Percentiles rank a stretch among this genome's conserved stretches.
Evolutionary conservation across 805 yeast genomes (phyloP).

Genomic region (Hanseniaspora thailandica): DNA sequence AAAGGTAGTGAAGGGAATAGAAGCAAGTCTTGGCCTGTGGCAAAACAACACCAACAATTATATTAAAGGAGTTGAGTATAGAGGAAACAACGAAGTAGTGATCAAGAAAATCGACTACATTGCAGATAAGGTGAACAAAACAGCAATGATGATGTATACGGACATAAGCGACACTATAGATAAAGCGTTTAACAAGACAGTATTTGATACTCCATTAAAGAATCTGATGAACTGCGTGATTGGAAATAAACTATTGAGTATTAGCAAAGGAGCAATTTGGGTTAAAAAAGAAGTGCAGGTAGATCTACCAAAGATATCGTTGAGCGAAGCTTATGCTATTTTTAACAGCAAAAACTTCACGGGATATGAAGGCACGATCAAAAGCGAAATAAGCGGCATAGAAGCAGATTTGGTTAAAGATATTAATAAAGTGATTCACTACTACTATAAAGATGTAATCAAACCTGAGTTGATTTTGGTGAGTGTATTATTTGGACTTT

Average conservation of each 20-base stretch:
- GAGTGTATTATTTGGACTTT: constrained; percentile 34
- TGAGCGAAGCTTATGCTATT: constrained; percentile 19
- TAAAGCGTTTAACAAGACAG: constrained; percentile 55
- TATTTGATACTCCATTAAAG: constrained; percentile 49
- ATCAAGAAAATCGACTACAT: constrained; percentile 27
- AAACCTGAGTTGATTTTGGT: constrained; percentile 39
- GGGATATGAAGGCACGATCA: constrained; percentile 13
- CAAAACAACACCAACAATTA: constrained; percentile 43
- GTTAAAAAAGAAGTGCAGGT: constrained; percentile 51
- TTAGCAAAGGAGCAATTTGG: constrained; percentile 73
- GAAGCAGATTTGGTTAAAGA: constrained; percentile 14
- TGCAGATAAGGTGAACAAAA: constrained; percentile 46
- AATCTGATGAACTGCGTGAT: constrained; percentile 69
- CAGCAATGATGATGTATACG: constrained; percentile 45
- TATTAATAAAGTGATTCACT: constrained; percentile 8
- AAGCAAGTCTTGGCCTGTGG: constrained; percentile 38
- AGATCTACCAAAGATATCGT: constrained; percentile 39
- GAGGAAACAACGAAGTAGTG: constrained; percentile 38
- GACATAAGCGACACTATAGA: constrained; percentile 50
- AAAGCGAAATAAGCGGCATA: constrained; percentile 10
- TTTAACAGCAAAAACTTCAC: not conserved
- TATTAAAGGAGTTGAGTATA: constrained; percentile 37
- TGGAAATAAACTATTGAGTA: constrained; percentile 53
- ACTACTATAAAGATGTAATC: not conserved
- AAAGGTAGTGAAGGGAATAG: constrained; percentile 18